Evolutionary conservation across 1,284 basidiomycete genomes (phyloP).

Genomic region (Leccinum angustisporum): DNA sequence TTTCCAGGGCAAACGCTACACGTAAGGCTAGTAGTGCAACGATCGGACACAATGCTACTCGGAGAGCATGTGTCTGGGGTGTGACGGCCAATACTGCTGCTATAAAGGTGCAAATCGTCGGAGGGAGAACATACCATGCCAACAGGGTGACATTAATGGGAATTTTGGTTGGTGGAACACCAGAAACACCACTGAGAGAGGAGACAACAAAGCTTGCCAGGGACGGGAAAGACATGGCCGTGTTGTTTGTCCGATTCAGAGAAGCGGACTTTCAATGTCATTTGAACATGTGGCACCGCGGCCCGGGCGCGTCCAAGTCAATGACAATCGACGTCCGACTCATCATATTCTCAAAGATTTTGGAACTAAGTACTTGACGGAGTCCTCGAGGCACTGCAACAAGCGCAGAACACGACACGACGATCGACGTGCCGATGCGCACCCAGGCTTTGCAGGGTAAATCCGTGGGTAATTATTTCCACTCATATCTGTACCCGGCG

Average conservation of each 20-base stretch:
- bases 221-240: not conserved
- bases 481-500: too few relatives aligned
- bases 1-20: slow-evolving; percentile 42
- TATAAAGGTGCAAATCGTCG: slow-evolving; percentile 44
- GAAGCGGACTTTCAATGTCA: too few relatives aligned
- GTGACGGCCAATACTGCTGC: slow-evolving; percentile 49
- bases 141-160: not conserved
- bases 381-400: too few relatives aligned
- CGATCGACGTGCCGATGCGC: too few relatives aligned
- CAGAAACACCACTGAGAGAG: not conserved
- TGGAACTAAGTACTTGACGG: too few relatives aligned
- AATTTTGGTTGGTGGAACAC: not conserved
- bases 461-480: too few relatives aligned
- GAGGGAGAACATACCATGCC: slow-evolving; percentile 29
- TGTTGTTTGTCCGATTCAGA: not conserved
- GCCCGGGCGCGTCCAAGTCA: too few relatives aligned
- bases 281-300: too few relatives aligned
- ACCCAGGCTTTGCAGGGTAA: too few relatives aligned
- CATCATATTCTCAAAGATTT: too few relatives aligned
- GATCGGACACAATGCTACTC: slow-evolving; percentile 46
- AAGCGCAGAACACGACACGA: too few relatives aligned
- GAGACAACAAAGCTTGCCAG: not conserved
- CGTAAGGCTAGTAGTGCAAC: slow-evolving; percentile 42
- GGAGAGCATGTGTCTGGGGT: slow-evolving; percentile 41
- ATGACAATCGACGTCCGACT: too few relatives aligned